A percentile compares a stretch with the other conserved stretches of the same genome.
These are phyloP conservation scores for Schizosaccharomyces cryophilus DNA, from an alignment of 805 yeast species.

Conservation along the genomic window DNA sequence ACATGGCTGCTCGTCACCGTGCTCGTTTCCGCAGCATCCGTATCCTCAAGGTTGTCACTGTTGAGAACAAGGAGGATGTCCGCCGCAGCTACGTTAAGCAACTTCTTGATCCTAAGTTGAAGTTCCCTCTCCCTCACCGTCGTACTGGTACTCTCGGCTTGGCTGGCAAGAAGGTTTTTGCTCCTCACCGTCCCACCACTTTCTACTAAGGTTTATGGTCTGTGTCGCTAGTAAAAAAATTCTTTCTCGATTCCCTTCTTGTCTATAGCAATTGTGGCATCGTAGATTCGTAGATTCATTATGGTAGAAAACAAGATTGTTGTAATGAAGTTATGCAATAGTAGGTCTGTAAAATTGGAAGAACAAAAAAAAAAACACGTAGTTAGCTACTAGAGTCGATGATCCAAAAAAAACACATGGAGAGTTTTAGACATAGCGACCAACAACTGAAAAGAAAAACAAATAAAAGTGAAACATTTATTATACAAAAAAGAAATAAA, in stretches of 20 bases:
- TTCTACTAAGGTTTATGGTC: slow-evolving; percentile 40
- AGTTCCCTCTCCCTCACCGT: slow-evolving; percentile 99
- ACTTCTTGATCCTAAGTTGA: slow-evolving; percentile 80
- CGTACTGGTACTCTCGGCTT: neutral
- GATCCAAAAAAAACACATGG: too few species aligned
- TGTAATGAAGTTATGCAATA: too few species aligned
- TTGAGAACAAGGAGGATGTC: slow-evolving; percentile 90
- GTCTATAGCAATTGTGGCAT: too few species aligned
- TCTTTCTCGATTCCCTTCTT: neutral
- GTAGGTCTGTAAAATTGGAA: too few species aligned
- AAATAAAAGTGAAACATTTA: neutral
- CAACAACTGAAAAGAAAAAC: too few species aligned
- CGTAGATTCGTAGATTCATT: too few species aligned
- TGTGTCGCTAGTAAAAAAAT: neutral
- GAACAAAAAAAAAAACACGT: too few species aligned
- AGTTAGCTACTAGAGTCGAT: too few species aligned
- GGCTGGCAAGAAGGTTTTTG: slow-evolving; percentile 49
- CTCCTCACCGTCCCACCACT: slow-evolving; percentile 88
- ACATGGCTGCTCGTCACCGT: slow-evolving; percentile 99
- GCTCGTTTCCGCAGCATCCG: slow-evolving; percentile 99
- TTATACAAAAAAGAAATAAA: neutral
- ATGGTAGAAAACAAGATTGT: too few species aligned
- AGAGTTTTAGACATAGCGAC: too few species aligned
- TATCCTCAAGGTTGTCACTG: slow-evolving; percentile 95
- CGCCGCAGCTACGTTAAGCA: slow-evolving; percentile 98